phyloP scores from a whole-genome alignment of 1,139 yeast species.

The Petasospora fabianii region DNA sequence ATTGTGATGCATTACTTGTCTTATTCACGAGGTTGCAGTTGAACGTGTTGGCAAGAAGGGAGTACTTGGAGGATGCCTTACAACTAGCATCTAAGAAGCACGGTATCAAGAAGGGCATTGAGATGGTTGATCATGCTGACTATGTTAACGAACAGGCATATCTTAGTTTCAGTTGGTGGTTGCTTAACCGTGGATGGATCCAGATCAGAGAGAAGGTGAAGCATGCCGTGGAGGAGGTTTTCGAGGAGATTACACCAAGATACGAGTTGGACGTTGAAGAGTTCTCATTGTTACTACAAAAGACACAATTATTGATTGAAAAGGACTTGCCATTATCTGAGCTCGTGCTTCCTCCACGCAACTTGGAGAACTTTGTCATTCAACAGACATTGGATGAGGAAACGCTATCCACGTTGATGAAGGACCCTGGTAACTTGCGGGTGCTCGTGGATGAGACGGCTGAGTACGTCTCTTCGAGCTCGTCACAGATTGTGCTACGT shows the following conservation, averaged over 20 bases:
- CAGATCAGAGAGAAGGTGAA: slow-evolving; percentile 53
- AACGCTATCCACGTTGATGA: slow-evolving; percentile 27
- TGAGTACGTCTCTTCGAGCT: slow-evolving; percentile 43
- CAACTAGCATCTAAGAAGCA: slow-evolving; percentile 49
- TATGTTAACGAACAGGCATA: slow-evolving; percentile 75
- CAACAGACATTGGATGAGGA: slow-evolving; percentile 38
- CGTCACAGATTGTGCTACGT: slow-evolving; percentile 36
- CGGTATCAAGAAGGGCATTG: slow-evolving; percentile 24
- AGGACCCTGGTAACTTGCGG: slow-evolving; percentile 28
- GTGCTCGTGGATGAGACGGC: slow-evolving; percentile 48
- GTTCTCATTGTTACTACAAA: slow-evolving; percentile 46
- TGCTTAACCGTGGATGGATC: slow-evolving; percentile 81
- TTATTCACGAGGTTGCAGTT: slow-evolving; percentile 80
- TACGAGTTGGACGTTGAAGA: slow-evolving; percentile 63
- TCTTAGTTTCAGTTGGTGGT: slow-evolving; percentile 91
- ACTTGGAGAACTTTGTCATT: slow-evolving; percentile 33
- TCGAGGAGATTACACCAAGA: slow-evolving; percentile 65
- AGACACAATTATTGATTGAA: slow-evolving; percentile 40
- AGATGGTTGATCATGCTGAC: slow-evolving; percentile 32
- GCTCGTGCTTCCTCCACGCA: slow-evolving; percentile 30
- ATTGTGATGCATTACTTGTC: slow-evolving; percentile 65
- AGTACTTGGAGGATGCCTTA: slow-evolving; percentile 77
- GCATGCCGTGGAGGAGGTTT: slow-evolving; percentile 55
- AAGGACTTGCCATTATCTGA: slow-evolving; percentile 8
- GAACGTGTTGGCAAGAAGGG: slow-evolving; percentile 82